phyloP scores from a whole-genome alignment of 192 early-diverging fungal species.

The Funneliformis geosporum region DNA sequence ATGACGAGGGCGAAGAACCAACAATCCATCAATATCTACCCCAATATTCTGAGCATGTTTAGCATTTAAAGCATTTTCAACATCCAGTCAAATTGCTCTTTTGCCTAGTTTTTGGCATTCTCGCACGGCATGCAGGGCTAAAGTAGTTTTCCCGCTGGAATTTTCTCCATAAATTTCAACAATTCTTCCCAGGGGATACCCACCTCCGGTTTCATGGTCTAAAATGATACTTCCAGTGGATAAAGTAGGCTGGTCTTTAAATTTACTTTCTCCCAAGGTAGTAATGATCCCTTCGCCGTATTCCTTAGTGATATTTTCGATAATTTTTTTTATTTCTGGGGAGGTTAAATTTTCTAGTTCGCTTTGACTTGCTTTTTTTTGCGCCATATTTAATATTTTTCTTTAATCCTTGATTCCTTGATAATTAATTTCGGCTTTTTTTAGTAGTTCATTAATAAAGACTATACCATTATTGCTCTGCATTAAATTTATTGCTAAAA shows the following conservation, averaged over 20 bases:
- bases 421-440: too few relatives aligned
- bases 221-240: not conserved
- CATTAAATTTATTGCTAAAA: too few relatives aligned
- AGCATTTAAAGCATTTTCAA: too few relatives aligned
- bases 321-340: not conserved
- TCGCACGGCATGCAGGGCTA: not conserved
- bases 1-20: too few relatives aligned
- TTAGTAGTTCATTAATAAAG: too few relatives aligned
- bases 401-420: too few relatives aligned
- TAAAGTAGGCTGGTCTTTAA: not conserved
- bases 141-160: not conserved
- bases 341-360: too few relatives aligned
- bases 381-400: too few relatives aligned
- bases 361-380: too few relatives aligned
- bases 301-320: constrained; percentile 4
- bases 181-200: not conserved
- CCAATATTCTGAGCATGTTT: too few relatives aligned
- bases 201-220: not conserved
- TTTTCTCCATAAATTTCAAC: constrained; percentile 2
- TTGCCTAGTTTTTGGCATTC: constrained; percentile 9
- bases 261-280: constrained; percentile 5
- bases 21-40: too few relatives aligned
- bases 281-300: not conserved
- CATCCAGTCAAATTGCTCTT: not conserved
- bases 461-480: too few relatives aligned